These are phyloP conservation scores for Mycena galericulata DNA, from an alignment of 768 basidiomycete genomes.

Conservation along the genomic window DNA sequence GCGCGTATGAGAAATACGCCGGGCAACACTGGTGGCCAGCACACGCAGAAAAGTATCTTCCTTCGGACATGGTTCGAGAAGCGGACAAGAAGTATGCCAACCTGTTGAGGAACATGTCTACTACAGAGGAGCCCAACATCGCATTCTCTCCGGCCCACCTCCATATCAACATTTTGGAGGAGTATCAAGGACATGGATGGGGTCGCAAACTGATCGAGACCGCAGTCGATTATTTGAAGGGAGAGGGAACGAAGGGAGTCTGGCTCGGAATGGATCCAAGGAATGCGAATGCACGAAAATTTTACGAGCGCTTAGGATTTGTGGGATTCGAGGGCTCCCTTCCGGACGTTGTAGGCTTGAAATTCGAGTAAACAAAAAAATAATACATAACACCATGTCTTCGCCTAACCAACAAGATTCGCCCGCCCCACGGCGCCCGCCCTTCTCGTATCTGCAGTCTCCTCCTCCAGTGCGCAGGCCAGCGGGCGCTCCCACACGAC, in stretches of 20 bases:
- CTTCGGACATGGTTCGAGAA: conserved; percentile 46
- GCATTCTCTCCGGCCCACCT: conserved; percentile 79
- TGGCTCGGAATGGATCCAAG: conserved; percentile 79
- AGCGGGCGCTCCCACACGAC: conserved; percentile 13
- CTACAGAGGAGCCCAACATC: conserved; percentile 65
- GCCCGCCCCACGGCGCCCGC: not conserved
- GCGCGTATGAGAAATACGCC: conserved; percentile 68
- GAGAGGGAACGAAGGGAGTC: conserved; percentile 60
- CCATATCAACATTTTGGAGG: conserved; percentile 78
- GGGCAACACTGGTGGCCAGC: conserved; percentile 74
- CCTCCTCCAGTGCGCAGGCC: not conserved
- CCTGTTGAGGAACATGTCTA: conserved; percentile 55
- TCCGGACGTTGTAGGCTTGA: conserved; percentile 65
- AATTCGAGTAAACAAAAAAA: not conserved
- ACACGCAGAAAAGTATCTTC: conserved; percentile 67
- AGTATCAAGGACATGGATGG: conserved; percentile 77
- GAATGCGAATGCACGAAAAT: conserved; percentile 69
- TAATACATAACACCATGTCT: conserved; percentile 10
- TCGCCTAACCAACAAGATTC: conserved; percentile 10
- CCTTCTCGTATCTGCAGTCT: conserved; percentile 11
- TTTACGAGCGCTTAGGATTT: conserved; percentile 76
- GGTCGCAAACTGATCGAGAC: conserved; percentile 71
- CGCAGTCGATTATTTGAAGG: conserved; percentile 67
- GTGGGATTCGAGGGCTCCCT: conserved; percentile 63
- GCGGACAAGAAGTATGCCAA: conserved; percentile 59